Conservation (phyloP, 495 filamentous ascomycete genomes). For the Lophiostoma macrostomum region DNA sequence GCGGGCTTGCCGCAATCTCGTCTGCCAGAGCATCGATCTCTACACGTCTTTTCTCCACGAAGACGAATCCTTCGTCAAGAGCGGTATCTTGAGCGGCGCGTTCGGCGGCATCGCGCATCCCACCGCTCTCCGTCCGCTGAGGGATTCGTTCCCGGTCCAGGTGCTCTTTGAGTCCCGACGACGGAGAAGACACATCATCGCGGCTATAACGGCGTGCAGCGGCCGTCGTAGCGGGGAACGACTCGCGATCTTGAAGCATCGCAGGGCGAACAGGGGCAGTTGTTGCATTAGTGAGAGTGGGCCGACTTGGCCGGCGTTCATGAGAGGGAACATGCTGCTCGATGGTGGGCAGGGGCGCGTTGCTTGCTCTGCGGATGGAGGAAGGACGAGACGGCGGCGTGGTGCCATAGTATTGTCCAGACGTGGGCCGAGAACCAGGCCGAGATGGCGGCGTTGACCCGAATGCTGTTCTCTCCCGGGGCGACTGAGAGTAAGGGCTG, state of each 20-base stretch:
- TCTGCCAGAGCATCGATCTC: constrained; percentile 98
- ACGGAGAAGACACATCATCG: constrained; percentile 48
- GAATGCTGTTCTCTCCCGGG: constrained; percentile 22
- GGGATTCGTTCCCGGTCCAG: constrained; percentile 37
- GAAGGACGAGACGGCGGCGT: constrained; percentile 19
- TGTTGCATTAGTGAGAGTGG: constrained; percentile 46
- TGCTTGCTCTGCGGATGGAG: constrained; percentile 25
- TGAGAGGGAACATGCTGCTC: constrained; percentile 17
- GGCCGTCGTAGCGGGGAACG: constrained; percentile 5
- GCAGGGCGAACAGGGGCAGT: constrained; percentile 64
- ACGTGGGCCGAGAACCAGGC: constrained; percentile 24
- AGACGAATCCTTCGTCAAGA: constrained; percentile 88
- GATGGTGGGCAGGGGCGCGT: constrained; percentile 15
- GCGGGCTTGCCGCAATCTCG: constrained; percentile 77
- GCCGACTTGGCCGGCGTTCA: constrained; percentile 41
- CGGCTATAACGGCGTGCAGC: constrained; percentile 42
- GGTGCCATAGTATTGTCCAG: constrained; percentile 26
- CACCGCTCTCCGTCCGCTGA: constrained; percentile 37
- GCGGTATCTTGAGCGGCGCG: constrained; percentile 81
- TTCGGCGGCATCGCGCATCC: constrained; percentile 61
- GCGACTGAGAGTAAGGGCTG: constrained; percentile 27
- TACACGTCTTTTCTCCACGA: constrained; percentile 91
- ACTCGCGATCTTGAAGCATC: constrained; percentile 37
- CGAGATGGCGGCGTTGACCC: constrained; percentile 30
- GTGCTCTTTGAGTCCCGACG: constrained; percentile 48